Evolutionary conservation across 1,139 yeast species (phyloP), one percentile per base, ranked within the genome.

Genomic region (Starmera stellimalicola): DNA sequence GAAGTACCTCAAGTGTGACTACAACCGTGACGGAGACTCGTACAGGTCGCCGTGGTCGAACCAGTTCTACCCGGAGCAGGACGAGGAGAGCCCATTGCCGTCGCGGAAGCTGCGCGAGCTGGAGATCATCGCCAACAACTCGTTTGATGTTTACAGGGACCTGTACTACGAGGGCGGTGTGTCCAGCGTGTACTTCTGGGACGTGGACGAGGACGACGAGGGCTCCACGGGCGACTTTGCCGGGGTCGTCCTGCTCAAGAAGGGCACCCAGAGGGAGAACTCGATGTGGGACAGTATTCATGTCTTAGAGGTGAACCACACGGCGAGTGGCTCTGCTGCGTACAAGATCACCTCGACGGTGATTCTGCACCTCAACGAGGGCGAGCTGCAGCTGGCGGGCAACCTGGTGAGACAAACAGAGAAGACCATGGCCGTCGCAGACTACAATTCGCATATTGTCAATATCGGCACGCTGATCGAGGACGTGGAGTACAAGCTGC

Each of bases 161-260:
- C 62, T 91, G 48, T 91, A 91, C 62, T 91, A 87, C 55, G 97
- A 88, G 55, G 96, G 97, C 25, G 93, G 95, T 15, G 68, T 81
- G 29, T 80, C 94, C 2, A 78, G 91, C 37, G 94, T 81, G n/a
- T 91, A 91, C 54, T 64, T 91, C 33, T 91, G 98, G 98, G 94
- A 84, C 48, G 70, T 76, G 23, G 67, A 61, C 23, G 75, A 65
- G 27, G 68, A 62, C 7, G 65, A 58, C 16, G 51, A 52, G 10
- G 54, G 51, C 16, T 53, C 63, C 10, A 64, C 65, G 35, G 71
- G 70, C 4, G 69, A 69, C 1, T 85, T 91, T 63, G 96, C 96
- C 2, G 98, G 98, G 9, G 96, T 87, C 7, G 88, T 79, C 11
- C 65, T 91, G 42, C 68, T 91, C 52, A 84, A 88, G 61, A 91